These are phyloP conservation scores for Euptelea pleiosperma DNA, from an alignment of 164 flowering plant genomes.

Conservation along the genomic window DNA sequence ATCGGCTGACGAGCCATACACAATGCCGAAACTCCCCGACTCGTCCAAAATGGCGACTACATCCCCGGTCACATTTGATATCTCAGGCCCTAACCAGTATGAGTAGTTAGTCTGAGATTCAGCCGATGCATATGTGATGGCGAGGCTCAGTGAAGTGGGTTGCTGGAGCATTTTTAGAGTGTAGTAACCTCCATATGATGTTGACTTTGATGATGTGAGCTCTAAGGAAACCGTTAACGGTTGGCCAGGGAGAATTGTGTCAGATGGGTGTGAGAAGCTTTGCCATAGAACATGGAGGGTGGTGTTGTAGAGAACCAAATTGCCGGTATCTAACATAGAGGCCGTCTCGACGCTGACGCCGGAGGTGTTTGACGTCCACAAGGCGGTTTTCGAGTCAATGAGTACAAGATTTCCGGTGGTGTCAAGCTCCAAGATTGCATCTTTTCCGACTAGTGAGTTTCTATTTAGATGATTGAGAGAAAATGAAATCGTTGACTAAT, in stretches of 20 bases:
- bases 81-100: conserved; percentile 54
- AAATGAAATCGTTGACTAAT: conserved; percentile 37
- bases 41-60: conserved; percentile 61
- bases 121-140: conserved; percentile 38
- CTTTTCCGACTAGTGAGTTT: conserved; percentile 66
- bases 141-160: conserved; percentile 72
- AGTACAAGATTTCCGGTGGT: conserved; percentile 70
- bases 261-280: conserved; percentile 79
- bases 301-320: conserved; percentile 47
- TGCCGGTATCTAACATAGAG: conserved; percentile 69
- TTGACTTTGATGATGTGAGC: conserved; percentile 45
- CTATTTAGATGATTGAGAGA: conserved; percentile 57
- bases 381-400: conserved; percentile 29
- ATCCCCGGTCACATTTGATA: conserved; percentile 82
- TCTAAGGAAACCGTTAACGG: conserved; percentile 51
- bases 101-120: conserved; percentile 53
- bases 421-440: conserved; percentile 67
- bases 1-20: conserved; percentile 53
- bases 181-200: conserved; percentile 54
- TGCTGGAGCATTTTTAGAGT: conserved; percentile 86
- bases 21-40: conserved; percentile 74
- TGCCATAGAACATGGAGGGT: conserved; percentile 45
- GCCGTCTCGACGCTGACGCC: conserved; percentile 42
- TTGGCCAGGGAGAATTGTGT: conserved; percentile 84
- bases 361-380: conserved; percentile 82